Evolutionary conservation across 805 yeast genomes (phyloP).

Genomic region (Saccharomycopsis capsularis): DNA sequence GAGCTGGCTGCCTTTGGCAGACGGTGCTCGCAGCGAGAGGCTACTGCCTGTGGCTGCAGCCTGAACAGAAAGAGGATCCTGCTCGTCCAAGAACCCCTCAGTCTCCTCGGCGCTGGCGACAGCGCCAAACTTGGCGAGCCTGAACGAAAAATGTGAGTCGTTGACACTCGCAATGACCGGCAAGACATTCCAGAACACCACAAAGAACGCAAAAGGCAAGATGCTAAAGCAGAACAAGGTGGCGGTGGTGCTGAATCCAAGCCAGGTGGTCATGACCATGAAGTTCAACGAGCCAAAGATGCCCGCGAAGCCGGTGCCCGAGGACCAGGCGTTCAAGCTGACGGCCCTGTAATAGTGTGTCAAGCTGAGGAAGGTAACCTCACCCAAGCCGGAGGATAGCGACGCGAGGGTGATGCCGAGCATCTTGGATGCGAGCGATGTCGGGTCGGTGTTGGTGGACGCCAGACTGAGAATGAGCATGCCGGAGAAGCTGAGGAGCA

Average conservation of each 20-base stretch:
- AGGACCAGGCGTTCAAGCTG: conserved; percentile 81
- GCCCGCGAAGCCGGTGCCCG: conserved; percentile 97
- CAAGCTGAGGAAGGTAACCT: conserved; percentile 76
- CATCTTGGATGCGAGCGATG: conserved; percentile 35
- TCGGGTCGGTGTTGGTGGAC: conserved; percentile 25
- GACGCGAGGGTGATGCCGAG: conserved; percentile 77
- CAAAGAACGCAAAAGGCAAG: conserved; percentile 47
- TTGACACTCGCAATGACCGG: conserved; percentile 13
- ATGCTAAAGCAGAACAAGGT: conserved; percentile 53
- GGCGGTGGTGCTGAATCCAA: conserved; percentile 46
- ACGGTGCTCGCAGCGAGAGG: too few relatives aligned
- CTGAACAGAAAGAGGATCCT: not conserved
- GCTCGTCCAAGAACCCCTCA: conserved; percentile 3
- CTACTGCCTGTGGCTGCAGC: not conserved
- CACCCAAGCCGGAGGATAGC: conserved; percentile 83
- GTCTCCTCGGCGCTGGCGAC: conserved; percentile 1
- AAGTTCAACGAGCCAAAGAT: conserved; percentile 70
- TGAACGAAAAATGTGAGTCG: conserved; percentile 6
- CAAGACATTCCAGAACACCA: conserved; percentile 23
- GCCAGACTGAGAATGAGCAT: conserved; percentile 50
- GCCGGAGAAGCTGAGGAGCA: conserved; percentile 57
- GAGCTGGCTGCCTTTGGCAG: not conserved
- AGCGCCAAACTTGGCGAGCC: not conserved
- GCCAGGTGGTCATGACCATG: conserved; percentile 63
- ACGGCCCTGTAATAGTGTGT: conserved; percentile 63